Percentiles rank a stretch among this genome's conserved stretches.
Conservation (phyloP, 2,329 filamentous ascomycete genomes). For the Colletotrichum sojae region DNA sequence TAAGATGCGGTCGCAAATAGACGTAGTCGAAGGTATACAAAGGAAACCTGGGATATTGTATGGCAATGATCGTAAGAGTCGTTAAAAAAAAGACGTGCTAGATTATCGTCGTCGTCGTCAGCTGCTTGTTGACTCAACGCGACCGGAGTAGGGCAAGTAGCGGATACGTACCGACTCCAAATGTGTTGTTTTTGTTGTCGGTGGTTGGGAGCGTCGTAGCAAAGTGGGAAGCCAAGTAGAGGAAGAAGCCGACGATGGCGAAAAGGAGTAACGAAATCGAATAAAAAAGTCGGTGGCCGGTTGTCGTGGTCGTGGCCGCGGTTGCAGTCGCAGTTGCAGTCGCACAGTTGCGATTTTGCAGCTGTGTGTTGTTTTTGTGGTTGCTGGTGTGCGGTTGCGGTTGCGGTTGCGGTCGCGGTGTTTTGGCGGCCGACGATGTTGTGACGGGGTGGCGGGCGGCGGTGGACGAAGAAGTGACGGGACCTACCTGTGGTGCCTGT, state of each 20-base stretch:
- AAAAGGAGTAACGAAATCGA: slow-evolving; percentile 22
- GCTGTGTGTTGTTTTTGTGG: neutral
- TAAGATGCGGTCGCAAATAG: slow-evolving; percentile 30
- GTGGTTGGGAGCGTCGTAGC: slow-evolving; percentile 14
- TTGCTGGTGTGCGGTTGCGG: slow-evolving; percentile 6
- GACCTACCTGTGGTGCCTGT: slow-evolving; percentile 21
- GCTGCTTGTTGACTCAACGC: slow-evolving; percentile 16
- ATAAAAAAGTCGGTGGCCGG: slow-evolving; percentile 12
- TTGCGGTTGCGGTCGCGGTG: neutral
- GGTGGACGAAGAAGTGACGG: slow-evolving; percentile 18
- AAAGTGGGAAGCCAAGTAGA: neutral
- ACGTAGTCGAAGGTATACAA: slow-evolving; percentile 34
- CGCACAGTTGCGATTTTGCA: neutral
- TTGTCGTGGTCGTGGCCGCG: slow-evolving; percentile 20
- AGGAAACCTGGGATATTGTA: slow-evolving; percentile 19
- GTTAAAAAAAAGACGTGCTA: slow-evolving; percentile 21
- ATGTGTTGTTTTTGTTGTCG: slow-evolving; percentile 11
- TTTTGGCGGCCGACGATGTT: neutral
- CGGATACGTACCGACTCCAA: slow-evolving; percentile 30
- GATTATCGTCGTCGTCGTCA: slow-evolving; percentile 12
- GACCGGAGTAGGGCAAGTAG: slow-evolving; percentile 1
- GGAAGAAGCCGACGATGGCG: neutral
- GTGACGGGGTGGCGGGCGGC: neutral
- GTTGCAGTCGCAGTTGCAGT: neutral
- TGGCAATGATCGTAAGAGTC: slow-evolving; percentile 37